Evolutionary conservation across 2,329 filamentous ascomycete species (phyloP).

Genomic region (Huntiella bhutanensis): DNA sequence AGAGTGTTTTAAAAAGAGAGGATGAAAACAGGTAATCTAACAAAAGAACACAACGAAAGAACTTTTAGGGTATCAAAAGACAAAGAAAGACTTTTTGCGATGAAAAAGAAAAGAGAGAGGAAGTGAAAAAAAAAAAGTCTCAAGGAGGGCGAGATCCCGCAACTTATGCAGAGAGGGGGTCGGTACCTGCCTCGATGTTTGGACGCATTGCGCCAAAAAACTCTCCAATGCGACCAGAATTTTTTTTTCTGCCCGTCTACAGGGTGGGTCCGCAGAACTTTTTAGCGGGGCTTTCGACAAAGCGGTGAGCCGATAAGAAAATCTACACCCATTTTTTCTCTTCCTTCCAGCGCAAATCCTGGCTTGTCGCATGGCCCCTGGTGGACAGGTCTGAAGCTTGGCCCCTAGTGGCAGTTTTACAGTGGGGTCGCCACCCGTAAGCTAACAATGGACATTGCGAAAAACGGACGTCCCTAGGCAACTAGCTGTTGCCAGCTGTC

Average conservation of each 20-base stretch:
- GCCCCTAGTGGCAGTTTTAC: too few species aligned
- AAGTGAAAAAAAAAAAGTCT: slow-evolving; percentile 5
- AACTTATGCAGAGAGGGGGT: slow-evolving; percentile 2
- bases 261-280: slow-evolving; percentile 17
- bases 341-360: too few species aligned
- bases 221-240: slow-evolving; percentile 7
- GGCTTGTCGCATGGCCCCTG: too few species aligned
- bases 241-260: slow-evolving; percentile 18
- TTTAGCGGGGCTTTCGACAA: slow-evolving; percentile 11
- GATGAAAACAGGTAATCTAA: slow-evolving; percentile 10
- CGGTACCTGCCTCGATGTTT: slow-evolving; percentile 3
- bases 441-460: too few species aligned
- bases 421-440: too few species aligned
- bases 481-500: too few species aligned
- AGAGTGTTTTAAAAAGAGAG: slow-evolving; percentile 8
- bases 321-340: too few species aligned
- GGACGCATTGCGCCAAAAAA: slow-evolving; percentile 3
- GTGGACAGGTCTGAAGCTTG: too few species aligned
- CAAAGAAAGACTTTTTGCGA: slow-evolving; percentile 8
- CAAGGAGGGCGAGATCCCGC: too few species aligned
- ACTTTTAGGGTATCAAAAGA: slow-evolving; percentile 12
- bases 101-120: slow-evolving; percentile 4
- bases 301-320: slow-evolving; percentile 19
- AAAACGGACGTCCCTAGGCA: too few species aligned
- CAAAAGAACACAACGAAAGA: slow-evolving; percentile 10